A percentile compares a stretch with the other conserved stretches of the same genome.
Evolutionary conservation across 106 monocot species (phyloP).

Genomic region (Dendrobium nobile): DNA sequence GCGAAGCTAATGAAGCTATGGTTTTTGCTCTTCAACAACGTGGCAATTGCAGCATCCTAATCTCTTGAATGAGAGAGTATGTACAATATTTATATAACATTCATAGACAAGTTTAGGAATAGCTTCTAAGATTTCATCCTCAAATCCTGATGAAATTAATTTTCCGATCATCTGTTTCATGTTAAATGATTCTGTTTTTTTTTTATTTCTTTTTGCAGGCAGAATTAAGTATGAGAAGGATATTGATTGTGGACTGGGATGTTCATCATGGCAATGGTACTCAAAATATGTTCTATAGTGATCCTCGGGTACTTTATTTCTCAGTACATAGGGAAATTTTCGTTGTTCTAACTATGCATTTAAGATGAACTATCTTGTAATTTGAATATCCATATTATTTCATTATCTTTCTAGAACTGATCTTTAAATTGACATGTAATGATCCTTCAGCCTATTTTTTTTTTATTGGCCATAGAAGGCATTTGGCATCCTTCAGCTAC

Average conservation of each 20-base stretch:
- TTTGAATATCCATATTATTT: not conserved
- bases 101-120: not conserved
- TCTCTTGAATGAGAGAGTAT: conserved; percentile 75
- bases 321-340: conserved; percentile 80
- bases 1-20: conserved; percentile 88
- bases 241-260: conserved; percentile 99
- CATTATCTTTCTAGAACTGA: not conserved
- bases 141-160: not conserved
- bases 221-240: conserved; percentile 81
- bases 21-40: conserved; percentile 98
- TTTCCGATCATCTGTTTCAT: not conserved
- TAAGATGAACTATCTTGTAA: not conserved
- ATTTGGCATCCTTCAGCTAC: not conserved
- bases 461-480: too few species aligned
- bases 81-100: conserved; percentile 6
- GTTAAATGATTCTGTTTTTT: not conserved
- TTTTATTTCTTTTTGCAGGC: conserved; percentile 41
- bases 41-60: conserved; percentile 77
- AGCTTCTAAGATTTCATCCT: not conserved
- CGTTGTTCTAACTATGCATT: not conserved
- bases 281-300: conserved; percentile 83
- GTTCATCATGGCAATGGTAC: conserved; percentile 99
- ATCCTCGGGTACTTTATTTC: conserved; percentile 86
- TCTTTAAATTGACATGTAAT: not conserved
- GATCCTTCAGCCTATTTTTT: not conserved